Evolutionary conservation across 768 basidiomycete genomes (phyloP), one percentile per base, ranked within the genome.

Genomic region (Paxillus ammoniavirescens): DNA sequence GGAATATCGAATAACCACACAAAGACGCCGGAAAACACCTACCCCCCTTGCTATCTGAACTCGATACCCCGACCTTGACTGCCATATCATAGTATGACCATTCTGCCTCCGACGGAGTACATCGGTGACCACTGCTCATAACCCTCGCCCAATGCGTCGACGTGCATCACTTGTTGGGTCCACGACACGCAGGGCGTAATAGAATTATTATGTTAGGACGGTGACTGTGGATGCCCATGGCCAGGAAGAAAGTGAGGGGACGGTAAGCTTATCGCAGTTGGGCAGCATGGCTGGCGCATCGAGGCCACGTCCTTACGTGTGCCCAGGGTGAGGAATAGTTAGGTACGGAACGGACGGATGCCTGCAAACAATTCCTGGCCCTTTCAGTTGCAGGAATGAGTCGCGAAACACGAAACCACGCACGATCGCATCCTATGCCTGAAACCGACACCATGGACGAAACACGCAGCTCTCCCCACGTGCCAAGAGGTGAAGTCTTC

Each of bases 21-120:
- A n/a, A n/a, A n/a, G n/a, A n/a, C n/a, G n/a, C n/a, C n/a, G n/a
- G n/a, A n/a, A n/a, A n/a, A n/a, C n/a, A n/a, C n/a, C n/a, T n/a
- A n/a, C n/a, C n/a, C n/a, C n/a, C 87, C 78, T n/a, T n/a, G n/a
- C n/a, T n/a, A 64, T 95, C 92, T 3, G 88, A 84, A 21, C 84
- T 91, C 42, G 96, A 73, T 0, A 85, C 76, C 8, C 90, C 86
- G 5, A 97, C 75, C 26, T 80, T n/a, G 4, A 82, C 67, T 0
- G 88, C 77, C 12, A 60, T 21, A 21, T 3, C n/a, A n/a, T n/a
- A n/a, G n/a, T n/a, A n/a, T n/a, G 87, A 3, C 86, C 86, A 0
- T 61, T 68, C 4, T 71, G 67, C 6, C 77, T 68, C 33, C 85
- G 77, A 23, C 57, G 56, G 21, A 77, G 71, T 0, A 83, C 92